These are phyloP conservation scores for Prosopis cineraria DNA, from an alignment of 306 rosid species.

Conservation along the genomic window DNA sequence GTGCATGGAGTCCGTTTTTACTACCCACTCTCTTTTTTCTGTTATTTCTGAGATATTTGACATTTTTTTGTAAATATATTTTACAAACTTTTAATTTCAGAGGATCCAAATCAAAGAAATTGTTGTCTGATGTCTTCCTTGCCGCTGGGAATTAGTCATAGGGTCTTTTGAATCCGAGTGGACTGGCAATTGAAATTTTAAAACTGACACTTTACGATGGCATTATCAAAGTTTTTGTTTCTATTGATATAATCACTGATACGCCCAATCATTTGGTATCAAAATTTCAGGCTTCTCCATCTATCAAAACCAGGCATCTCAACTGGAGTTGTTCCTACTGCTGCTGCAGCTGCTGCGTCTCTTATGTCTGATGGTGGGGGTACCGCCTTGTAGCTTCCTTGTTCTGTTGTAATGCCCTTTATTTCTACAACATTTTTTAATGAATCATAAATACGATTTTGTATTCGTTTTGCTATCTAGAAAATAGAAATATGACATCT, in stretches of 20 bases:
- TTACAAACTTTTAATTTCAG: not conserved
- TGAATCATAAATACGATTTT: conserved; percentile 9
- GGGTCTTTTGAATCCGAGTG: not conserved
- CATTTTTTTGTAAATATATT: not conserved
- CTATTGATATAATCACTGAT: conserved; percentile 17
- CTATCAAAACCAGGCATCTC: conserved; percentile 91
- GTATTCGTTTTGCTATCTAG: not conserved
- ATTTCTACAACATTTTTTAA: not conserved
- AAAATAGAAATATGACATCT: not conserved
- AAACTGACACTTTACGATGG: conserved; percentile 2
- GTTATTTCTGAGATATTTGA: too few species aligned
- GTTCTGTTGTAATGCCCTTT: conserved; percentile 3
- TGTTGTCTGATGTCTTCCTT: not conserved
- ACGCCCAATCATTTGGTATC: conserved; percentile 20
- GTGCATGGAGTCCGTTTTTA: not conserved
- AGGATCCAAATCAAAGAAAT: not conserved
- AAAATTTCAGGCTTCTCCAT: conserved; percentile 85
- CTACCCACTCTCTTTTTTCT: too few species aligned
- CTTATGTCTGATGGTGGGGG: conserved; percentile 92
- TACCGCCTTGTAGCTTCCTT: conserved; percentile 52
- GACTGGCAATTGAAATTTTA: not conserved
- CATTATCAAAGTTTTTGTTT: conserved; percentile 18
- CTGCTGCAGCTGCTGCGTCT: conserved; percentile 98
- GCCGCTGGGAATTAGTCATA: not conserved
- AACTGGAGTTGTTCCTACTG: conserved; percentile 94